These are phyloP conservation scores for Dioscorea dumetorum DNA, from an alignment of 106 monocot genomes.

Conservation along the genomic window DNA sequence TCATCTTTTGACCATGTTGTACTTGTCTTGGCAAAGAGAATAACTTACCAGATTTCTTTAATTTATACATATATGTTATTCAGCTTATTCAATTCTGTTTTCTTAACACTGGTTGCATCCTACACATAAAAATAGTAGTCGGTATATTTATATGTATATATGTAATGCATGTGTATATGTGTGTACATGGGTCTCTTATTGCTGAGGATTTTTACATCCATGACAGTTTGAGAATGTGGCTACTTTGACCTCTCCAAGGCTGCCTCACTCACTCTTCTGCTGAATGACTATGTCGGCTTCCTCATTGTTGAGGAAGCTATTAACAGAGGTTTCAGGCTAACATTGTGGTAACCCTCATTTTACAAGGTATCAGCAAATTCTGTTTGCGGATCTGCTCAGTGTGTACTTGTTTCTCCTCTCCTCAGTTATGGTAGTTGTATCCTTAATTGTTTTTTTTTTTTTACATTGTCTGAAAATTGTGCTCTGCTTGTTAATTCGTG, in stretches of 20 bases:
- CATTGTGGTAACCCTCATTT: not conserved
- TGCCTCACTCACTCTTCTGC: constrained; percentile 15
- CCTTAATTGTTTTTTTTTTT: not conserved
- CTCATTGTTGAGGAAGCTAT: not conserved
- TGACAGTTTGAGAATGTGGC: constrained; percentile 32
- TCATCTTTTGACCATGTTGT: no score
- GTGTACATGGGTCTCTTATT: no score
- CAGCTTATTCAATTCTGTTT: no score
- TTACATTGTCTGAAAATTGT: not conserved
- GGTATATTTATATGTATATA: no score
- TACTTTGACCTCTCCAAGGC: constrained; percentile 14
- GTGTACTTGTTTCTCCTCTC: not conserved
- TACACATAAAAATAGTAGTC: no score
- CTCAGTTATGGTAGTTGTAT: not conserved
- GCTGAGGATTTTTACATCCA: no score
- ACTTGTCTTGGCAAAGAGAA: no score
- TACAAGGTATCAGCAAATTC: not conserved
- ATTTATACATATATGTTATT: no score
- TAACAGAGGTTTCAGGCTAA: constrained; percentile 1
- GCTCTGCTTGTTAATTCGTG: no score
- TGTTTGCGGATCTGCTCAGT: not conserved
- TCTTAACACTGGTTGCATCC: no score
- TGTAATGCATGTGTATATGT: no score
- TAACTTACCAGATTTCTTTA: no score
- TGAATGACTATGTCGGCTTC: not conserved